Conservation (phyloP, 2,329 filamentous ascomycete genomes). For the Fusarium fujikuroi region DNA sequence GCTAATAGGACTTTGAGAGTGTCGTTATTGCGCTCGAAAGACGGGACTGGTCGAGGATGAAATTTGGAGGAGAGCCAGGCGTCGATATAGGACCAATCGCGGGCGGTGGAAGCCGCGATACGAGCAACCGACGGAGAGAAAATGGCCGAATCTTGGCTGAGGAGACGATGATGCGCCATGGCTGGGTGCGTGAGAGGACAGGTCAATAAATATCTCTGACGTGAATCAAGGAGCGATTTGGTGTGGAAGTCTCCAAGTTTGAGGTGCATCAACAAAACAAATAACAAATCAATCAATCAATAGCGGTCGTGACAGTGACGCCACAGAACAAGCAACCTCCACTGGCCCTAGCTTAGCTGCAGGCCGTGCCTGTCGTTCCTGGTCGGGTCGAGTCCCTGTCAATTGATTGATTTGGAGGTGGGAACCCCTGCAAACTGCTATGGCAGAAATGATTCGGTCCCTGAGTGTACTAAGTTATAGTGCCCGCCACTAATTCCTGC, state of each 20-base stretch:
- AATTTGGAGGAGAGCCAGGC: constrained; percentile 82
- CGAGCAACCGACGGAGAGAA: constrained; percentile 77
- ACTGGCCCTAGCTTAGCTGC: neutral
- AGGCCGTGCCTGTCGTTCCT: neutral
- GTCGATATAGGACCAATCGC: constrained; percentile 92
- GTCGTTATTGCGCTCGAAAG: constrained; percentile 87
- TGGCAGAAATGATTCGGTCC: constrained; percentile 9
- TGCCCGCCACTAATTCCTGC: constrained; percentile 37
- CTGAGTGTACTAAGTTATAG: constrained; percentile 28
- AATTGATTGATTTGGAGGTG: neutral
- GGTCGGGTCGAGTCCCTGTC: neutral
- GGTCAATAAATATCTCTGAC: neutral
- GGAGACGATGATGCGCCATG: constrained; percentile 43
- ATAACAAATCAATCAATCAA: neutral
- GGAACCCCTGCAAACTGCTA: neutral
- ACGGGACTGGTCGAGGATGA: constrained; percentile 69
- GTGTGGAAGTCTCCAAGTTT: neutral
- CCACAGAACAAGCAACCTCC: constrained; percentile 12
- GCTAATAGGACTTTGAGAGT: constrained; percentile 81
- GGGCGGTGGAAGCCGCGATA: constrained; percentile 81
- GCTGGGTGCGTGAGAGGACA: neutral
- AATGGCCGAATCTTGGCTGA: constrained; percentile 59
- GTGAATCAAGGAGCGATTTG: neutral
- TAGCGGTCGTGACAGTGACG: constrained; percentile 20
- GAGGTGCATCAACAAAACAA: constrained; percentile 5